These are phyloP conservation scores for Candolleomyces efflorescens DNA, from an alignment of 768 basidiomycete genomes.

Conservation along the genomic window DNA sequence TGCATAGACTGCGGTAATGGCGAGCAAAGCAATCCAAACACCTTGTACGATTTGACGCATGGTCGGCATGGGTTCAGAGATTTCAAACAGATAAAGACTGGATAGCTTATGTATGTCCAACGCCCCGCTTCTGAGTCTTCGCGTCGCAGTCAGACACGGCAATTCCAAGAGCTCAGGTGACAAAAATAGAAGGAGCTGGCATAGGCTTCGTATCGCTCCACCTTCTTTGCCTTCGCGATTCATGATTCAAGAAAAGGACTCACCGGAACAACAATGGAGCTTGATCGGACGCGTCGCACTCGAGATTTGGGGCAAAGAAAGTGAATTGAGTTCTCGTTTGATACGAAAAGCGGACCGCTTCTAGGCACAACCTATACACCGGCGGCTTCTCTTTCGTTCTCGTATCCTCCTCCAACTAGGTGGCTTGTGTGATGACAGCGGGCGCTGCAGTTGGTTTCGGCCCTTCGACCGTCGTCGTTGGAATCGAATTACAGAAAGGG, in stretches of 20 bases:
- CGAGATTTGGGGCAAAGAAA: too few relatives aligned
- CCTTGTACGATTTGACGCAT: not conserved
- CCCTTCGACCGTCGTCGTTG: not conserved
- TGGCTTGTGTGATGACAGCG: not conserved
- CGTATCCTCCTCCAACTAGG: not conserved
- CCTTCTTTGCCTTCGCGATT: not conserved
- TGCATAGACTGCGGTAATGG: not conserved
- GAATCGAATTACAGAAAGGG: slow-evolving; percentile 5
- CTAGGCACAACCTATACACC: not conserved
- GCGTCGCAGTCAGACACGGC: too few relatives aligned
- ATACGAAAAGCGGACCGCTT: not conserved
- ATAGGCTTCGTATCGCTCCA: not conserved
- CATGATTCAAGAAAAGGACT: not conserved
- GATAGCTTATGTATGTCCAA: not conserved
- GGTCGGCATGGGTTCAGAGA: not conserved
- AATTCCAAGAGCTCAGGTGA: too few relatives aligned
- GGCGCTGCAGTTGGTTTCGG: not conserved
- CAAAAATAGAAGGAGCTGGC: too few relatives aligned
- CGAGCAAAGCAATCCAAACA: not conserved
- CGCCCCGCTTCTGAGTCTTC: too few relatives aligned
- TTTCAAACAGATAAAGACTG: not conserved
- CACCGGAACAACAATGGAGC: slow-evolving; percentile 3
- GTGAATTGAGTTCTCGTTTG: too few relatives aligned
- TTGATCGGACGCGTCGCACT: not conserved
- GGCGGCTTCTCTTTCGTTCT: not conserved